Base-by-base conservation (phyloP, 2,329 filamentous ascomycete species). In the Coleophoma cylindrospora region DNA sequence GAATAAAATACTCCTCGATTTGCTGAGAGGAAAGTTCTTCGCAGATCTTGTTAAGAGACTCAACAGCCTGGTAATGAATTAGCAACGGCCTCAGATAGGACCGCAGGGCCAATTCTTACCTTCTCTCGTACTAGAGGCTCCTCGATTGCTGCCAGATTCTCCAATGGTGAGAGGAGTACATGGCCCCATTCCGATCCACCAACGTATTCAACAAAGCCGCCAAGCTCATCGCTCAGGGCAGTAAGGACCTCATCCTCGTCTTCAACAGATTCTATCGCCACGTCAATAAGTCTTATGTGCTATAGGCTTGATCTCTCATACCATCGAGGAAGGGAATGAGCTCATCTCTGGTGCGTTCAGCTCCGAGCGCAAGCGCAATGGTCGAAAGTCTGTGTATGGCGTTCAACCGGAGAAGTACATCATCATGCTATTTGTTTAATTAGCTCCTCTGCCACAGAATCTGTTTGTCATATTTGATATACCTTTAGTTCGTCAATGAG, bases 401-500 rank as follows among this genome's bases (percentile, higher is more conserved):
- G 74, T 99, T 99, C 73, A 99, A 82, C 70, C 94, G 89, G 69
- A 99, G 85, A 59, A 97, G 83, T 62, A 99, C 94, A 79, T 99
- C 95, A 70, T 99, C 94, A 73, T 99, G 94, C 92, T 99, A 65
- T 45, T 56, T 40, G 21, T 48, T 54, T 47, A 45, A 53, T 62
- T 50, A 58, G 57, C 51, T 54, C 19, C 49, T 47, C 43, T 50
- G 44, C 46, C 43, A 44, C 54, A 66, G 51, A 14, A 9, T 15
- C 19, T 34, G 15, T 11, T 11, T n/a, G 17, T 32, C 34, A 15
- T 12, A 47, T 14, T 27, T 27, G 17, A 21, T 72, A 65, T 82
- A 96, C 91, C 89, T 96, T 99, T 67, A 99, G 81, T 83, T 99
- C 94, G 73, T 99, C 94, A 74, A 99, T 99, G 74, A 99, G 86